These are phyloP conservation scores for Wallacemonas sp. DNA, from an alignment of 208 protist species.

Conservation along the genomic window DNA sequence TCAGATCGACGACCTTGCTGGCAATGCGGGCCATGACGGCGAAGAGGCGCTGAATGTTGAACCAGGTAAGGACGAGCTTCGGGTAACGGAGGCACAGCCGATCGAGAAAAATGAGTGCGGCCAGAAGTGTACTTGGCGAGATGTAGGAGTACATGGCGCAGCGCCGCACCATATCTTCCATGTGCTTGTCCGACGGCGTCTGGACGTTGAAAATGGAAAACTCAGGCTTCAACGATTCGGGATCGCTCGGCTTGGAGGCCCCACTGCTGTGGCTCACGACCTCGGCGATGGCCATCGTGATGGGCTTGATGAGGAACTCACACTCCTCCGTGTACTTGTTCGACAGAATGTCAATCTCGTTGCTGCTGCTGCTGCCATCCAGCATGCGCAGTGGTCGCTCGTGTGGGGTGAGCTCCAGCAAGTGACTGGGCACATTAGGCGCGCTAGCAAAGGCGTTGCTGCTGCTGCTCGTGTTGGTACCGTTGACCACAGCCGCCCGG, in stretches of 20 bases:
- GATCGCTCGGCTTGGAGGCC: constrained; percentile 4
- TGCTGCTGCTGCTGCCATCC: constrained; percentile 7
- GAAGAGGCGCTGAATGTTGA: constrained; percentile 75
- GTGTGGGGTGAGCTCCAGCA: constrained; percentile 58
- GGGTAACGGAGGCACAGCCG: constrained; percentile 65
- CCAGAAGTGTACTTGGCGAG: constrained; percentile 73
- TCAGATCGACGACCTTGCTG: constrained; percentile 84
- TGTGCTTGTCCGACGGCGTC: constrained; percentile 20
- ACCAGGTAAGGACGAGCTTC: constrained; percentile 51
- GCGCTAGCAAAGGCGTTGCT: constrained; percentile 8
- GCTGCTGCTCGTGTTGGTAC: constrained; percentile 12
- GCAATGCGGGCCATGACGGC: constrained; percentile 73
- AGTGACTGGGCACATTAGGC: too few species aligned
- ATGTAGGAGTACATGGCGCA: constrained; percentile 80
- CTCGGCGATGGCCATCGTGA: constrained; percentile 70
- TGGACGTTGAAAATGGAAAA: too few species aligned
- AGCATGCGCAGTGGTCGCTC: constrained; percentile 56
- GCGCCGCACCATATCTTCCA: constrained; percentile 23
- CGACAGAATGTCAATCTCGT: constrained; percentile 79
- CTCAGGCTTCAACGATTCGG: constrained; percentile 12
- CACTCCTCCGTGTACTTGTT: constrained; percentile 87
- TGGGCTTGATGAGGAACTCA: constrained; percentile 31
- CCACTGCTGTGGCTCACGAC: constrained; percentile 28
- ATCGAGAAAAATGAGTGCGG: constrained; percentile 79
- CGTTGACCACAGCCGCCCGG: not conserved